Conservation (phyloP, 2,329 filamentous ascomycete genomes). For the Botrytis aclada region DNA sequence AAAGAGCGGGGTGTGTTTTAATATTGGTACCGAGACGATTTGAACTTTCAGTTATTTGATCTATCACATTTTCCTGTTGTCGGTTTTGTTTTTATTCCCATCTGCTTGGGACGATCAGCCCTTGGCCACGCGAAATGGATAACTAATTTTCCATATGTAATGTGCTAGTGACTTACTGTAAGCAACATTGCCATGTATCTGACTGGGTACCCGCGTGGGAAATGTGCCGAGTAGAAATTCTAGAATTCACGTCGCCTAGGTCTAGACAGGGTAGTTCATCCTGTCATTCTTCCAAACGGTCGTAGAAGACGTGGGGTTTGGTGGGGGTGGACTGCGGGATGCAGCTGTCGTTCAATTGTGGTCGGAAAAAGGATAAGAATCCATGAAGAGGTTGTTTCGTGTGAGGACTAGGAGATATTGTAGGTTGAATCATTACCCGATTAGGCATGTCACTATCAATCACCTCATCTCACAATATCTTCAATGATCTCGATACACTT, state of each 20-base stretch:
- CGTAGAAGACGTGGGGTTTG: conserved; percentile 6
- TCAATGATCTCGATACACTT: background rate
- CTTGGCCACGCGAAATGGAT: background rate
- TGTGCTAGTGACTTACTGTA: background rate
- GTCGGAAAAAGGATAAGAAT: background rate
- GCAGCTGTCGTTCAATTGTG: conserved; percentile 1
- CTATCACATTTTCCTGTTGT: background rate
- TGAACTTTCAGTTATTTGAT: background rate
- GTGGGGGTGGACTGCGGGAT: conserved; percentile 1
- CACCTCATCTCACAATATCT: background rate
- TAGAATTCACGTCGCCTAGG: background rate
- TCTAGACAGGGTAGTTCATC: conserved; percentile 2
- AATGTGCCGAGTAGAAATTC: background rate
- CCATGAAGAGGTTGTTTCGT: background rate
- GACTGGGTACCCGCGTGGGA: background rate
- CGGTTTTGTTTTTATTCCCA: background rate
- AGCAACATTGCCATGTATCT: background rate
- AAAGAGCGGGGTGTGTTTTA: background rate
- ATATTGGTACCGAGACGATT: background rate
- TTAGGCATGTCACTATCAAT: background rate
- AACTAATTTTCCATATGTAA: background rate
- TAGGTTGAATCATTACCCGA: background rate
- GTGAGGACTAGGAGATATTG: background rate
- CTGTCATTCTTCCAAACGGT: background rate
- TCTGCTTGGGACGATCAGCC: background rate